Base-by-base conservation (phyloP, 2,329 filamentous ascomycete species). In the Podosphaera xanthii region DNA sequence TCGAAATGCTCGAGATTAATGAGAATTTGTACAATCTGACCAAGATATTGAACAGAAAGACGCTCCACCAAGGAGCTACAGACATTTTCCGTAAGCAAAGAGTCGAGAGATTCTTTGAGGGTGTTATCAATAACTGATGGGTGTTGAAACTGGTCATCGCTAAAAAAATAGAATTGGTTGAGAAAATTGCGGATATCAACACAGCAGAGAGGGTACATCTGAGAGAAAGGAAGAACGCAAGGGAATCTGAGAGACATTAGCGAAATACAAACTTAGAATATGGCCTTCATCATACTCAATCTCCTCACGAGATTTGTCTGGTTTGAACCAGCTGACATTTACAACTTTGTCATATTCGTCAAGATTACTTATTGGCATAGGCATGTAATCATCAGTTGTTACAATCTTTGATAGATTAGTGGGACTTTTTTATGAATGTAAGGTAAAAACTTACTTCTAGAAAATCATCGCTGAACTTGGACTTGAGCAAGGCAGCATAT, bases 371-470 rank as follows among this genome's bases (percentile, higher is more conserved):
- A 97, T 94, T 1, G 88, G 87, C 92, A 98, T 97, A 2, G 92
- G 94, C 91, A 98, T 98, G 71, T 98, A 98, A 71, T 98, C 92
- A 69, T 98, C 92, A 0, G 88, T 96, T n/a, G 87, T 82, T 14
- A 84, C 80, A 65, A 83, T 83, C 77, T 81, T 60, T 40, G 8
- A 34, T n/a, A 57, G 35, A 3, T 68, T 44, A 65, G 60, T 55
- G 42, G 3, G 33, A 12, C 10, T 2, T 31, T n/a, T 35, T 5
- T 1, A 4, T 52, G 5, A 49, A 42, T 10, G 59, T 12, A 5
- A 54, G 58, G 35, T 33, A 7, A 40, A 35, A 4, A 63, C 67
- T 60, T 68, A 86, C 84, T 75, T 97, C 91, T 69, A 94, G 85
- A 69, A 98, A 98, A 70, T 97, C 91, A 64, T 94, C 87, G 69